Conservation (phyloP, 225 moss, liverwort and hornwort genomes). For the Asterella californica region DNA sequence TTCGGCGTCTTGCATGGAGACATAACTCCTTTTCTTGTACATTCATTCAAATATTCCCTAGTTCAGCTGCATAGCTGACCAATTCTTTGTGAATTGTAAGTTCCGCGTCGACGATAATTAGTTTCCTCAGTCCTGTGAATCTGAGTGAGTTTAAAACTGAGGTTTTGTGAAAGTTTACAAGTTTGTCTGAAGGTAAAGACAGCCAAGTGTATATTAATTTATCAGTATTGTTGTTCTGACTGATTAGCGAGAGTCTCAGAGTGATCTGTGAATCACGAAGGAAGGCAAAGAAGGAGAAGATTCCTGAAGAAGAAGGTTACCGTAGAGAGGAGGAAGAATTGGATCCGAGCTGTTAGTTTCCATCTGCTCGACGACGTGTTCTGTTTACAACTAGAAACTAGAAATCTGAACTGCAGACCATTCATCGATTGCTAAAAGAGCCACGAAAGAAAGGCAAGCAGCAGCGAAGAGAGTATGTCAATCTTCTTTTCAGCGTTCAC, state of each 20-base stretch:
- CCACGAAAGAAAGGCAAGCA: not conserved
- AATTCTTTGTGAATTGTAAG: not conserved
- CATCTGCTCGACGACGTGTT: not conserved
- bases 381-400: not conserved
- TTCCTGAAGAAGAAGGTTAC: not conserved
- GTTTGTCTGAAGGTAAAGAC: not conserved
- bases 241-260: not conserved
- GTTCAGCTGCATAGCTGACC: not conserved
- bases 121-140: constrained; percentile 6
- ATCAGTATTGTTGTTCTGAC: not conserved
- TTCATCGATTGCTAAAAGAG: not conserved
- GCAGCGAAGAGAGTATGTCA: constrained; percentile 5
- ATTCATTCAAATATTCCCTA: not conserved
- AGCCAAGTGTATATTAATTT: not conserved
- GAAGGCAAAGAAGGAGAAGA: not conserved
- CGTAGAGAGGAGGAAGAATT: not conserved
- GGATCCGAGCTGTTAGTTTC: not conserved
- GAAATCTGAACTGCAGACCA: not conserved
- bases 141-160: not conserved
- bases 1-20: constrained; percentile 12
- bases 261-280: not conserved
- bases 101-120: not conserved
- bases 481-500: not conserved
- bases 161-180: not conserved
- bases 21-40: constrained; percentile 14